Evolutionary conservation across 1,284 basidiomycete species (phyloP).

Genomic region (Inonotus obliquus): DNA sequence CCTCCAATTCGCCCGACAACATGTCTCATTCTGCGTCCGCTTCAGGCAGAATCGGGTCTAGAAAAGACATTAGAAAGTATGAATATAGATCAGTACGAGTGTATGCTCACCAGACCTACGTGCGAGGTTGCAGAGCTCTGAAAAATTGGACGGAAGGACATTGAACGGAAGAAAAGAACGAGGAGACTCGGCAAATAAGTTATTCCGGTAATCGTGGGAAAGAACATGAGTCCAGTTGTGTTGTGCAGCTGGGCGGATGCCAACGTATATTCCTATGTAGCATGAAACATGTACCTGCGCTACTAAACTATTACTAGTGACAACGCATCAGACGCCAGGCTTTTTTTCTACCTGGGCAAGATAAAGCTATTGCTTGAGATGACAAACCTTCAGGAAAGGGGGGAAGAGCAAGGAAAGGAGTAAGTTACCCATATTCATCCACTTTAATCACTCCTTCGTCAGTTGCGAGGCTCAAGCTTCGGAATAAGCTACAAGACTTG

Average conservation of each 20-base stretch:
- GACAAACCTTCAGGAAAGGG: constrained; percentile 47
- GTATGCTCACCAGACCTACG: background rate
- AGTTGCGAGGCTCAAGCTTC: constrained; percentile 59
- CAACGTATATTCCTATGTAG: no score
- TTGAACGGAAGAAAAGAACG: background rate
- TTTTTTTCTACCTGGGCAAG: constrained; percentile 43
- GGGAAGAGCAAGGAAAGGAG: constrained; percentile 58
- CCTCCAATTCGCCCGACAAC: background rate
- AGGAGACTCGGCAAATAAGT: background rate
- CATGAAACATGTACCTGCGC: no score
- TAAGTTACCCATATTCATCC: constrained; percentile 24
- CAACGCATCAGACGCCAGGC: no score
- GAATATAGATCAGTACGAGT: background rate
- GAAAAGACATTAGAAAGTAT: background rate
- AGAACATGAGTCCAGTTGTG: no score
- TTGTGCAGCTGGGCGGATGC: no score
- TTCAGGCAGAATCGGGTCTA: constrained; percentile 12
- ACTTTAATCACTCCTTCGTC: constrained; percentile 8
- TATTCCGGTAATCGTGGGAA: constrained; percentile 13
- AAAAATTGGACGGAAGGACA: constrained; percentile 10
- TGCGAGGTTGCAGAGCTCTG: background rate
- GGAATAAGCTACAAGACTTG: constrained; percentile 60
- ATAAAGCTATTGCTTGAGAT: constrained; percentile 57
- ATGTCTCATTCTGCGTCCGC: background rate
- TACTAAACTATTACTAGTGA: no score